Conservation (phyloP, 192 early-diverging fungal genomes). For the Chytriomyces sp. region DNA sequence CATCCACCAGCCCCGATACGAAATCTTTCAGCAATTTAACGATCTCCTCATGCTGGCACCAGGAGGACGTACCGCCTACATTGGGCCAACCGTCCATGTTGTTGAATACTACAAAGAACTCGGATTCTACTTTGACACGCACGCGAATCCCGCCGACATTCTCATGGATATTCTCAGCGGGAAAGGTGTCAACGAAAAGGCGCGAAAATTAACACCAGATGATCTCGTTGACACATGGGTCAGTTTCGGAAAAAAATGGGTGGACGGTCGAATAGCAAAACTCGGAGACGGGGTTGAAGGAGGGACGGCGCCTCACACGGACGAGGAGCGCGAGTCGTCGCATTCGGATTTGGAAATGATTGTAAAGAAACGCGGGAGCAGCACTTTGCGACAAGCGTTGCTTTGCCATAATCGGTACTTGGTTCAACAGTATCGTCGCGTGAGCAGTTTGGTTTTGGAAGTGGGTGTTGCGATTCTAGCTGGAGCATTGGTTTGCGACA, state of each 20-base stretch:
- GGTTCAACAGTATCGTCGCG: slow-evolving; percentile 42
- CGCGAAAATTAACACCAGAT: background rate
- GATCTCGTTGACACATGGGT: slow-evolving; percentile 19
- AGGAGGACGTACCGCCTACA: slow-evolving; percentile 65
- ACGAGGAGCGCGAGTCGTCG: slow-evolving; percentile 7
- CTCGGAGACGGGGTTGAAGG: background rate
- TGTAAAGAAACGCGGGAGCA: slow-evolving; percentile 35
- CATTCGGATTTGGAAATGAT: slow-evolving; percentile 24
- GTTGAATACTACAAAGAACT: slow-evolving; percentile 42
- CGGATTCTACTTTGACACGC: slow-evolving; percentile 26
- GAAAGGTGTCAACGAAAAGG: slow-evolving; percentile 8
- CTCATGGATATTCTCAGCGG: slow-evolving; percentile 56
- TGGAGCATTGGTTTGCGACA: slow-evolving; percentile 39
- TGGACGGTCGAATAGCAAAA: slow-evolving; percentile 53
- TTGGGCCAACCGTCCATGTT: slow-evolving; percentile 34
- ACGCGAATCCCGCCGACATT: slow-evolving; percentile 47
- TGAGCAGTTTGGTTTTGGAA: slow-evolving; percentile 43
- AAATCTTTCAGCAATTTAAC: slow-evolving; percentile 81
- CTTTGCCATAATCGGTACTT: slow-evolving; percentile 45
- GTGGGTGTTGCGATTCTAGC: slow-evolving; percentile 42
- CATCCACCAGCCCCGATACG: slow-evolving; percentile 79
- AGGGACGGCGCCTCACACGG: background rate
- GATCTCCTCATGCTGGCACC: slow-evolving; percentile 71
- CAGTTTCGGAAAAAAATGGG: slow-evolving; percentile 48
- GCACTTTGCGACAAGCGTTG: slow-evolving; percentile 33